Base-by-base conservation (phyloP, 2,329 filamentous ascomycete species). In the Fusarium lateritium region DNA sequence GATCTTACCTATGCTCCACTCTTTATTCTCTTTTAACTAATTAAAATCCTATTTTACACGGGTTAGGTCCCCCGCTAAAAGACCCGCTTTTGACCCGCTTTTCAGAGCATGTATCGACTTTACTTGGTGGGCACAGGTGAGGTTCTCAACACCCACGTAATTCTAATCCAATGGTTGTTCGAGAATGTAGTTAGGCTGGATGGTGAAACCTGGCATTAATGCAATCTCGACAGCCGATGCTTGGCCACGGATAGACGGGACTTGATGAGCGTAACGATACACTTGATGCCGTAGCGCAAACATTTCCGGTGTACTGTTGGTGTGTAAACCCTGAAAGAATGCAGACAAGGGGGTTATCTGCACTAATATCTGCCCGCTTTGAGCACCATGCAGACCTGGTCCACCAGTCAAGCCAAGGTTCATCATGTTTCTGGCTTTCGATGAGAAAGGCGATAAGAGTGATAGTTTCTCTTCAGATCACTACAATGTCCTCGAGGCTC, bases 311-410 rank as follows among this genome's bases (percentile, higher is more conserved):
- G 28, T 40, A 57, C 34, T 31, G 28, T n/a, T 65, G 66, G 65
- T 72, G 71, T 65, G 65, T 43, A 63, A 75, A 72, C 72, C 62
- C 49, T 59, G 63, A 69, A 57, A 55, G 58, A 49, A 65, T 62
- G 63, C 53, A 56, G 69, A 57, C 67, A 71, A 73, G 67, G 73
- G 47, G 61, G 38, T 56, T 53, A 49, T 49, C 58, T 66, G 65
- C 67, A 73, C 56, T 67, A 66, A 58, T 47, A 65, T 54, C 56
- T 70, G 57, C 45, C 68, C 62, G 49, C 49, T 73, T 73, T 58
- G 56, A 74, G 68, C 73, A 64, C 59, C 52, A 52, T 74, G 71
- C 68, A 75, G 59, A 65, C 38, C 34, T 56, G 71, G 50, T 55
- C 67, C 62, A 68, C 71, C 51, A 55, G 38, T 40, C 44, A 54